Evolutionary conservation across 257 asterid genomes (phyloP), one percentile per base, ranked within the genome.

Genomic region (Ophiorrhiza pumila): DNA sequence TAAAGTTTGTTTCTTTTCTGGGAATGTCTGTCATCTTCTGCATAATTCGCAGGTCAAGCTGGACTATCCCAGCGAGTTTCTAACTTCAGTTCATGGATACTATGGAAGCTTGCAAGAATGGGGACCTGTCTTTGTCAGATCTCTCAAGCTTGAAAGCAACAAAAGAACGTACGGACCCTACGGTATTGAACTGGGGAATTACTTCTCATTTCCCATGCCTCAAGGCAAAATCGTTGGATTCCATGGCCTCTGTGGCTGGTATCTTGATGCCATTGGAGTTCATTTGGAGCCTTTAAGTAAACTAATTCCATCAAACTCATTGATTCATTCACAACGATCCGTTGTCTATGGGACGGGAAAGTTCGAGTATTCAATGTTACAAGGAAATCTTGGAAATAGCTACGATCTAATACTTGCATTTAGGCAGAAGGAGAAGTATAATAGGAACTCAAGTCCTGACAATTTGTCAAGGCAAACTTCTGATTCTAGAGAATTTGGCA

Each of bases 211-310:
- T 20, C 89, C 97, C 25, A 79, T 60, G 25, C 57, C 82, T 47
- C 72, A 76, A 11, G 94, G 89, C 7, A 87, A 88, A 77, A 84
- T 90, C 37, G 87, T 87, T 5, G 98, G 98, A 8, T 92, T 92
- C 79, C 82, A 88, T 64, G 98, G 98, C 46, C 85, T 83, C 69
- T 52, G 79, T 34, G 93, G 97, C 35, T 86, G 90, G 93, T 84
- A 70, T 80, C 80, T 93, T 25, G 90, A 85, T 80, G 85, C 97
- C 14, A 80, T 89, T 59, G 97, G 98, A 37, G 87, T 75, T 70
- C 82, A 90, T 77, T 32, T 90, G 25, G 89, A 87, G 82, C 87
- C 91, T 72, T 23, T 82, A 31, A 85, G 72, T 15, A 72, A 62
- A n/a, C 53, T 74, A 25, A 52, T 52, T 7, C 62, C 78, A 14